phyloP scores from a whole-genome alignment of 2,329 filamentous ascomycete species.

The Colletotrichum tofieldiae region DNA sequence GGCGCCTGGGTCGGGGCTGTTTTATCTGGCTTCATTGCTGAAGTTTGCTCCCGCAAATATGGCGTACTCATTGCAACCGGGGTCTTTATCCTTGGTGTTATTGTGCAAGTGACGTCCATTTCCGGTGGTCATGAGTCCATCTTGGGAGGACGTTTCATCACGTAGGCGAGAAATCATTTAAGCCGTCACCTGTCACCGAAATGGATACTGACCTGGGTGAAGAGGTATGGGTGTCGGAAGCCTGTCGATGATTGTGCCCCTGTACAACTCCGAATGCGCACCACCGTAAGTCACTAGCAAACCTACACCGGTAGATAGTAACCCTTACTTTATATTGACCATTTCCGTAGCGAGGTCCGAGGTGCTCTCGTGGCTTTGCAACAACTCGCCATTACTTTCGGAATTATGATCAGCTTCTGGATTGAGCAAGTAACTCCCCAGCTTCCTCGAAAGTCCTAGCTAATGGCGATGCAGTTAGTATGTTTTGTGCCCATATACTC shows the following conservation, averaged over 20 bases:
- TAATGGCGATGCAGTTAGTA: slow-evolving; percentile 28
- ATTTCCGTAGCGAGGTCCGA: slow-evolving; percentile 51
- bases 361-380: slow-evolving; percentile 63
- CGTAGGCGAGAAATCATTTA: slow-evolving; percentile 55
- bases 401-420: slow-evolving; percentile 78
- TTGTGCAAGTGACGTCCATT: slow-evolving; percentile 77
- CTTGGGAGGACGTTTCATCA: slow-evolving; percentile 80
- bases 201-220: not conserved
- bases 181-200: accelerated
- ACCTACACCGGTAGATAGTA: not conserved
- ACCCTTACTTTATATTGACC: not conserved
- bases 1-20: slow-evolving; percentile 84
- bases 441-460: not conserved
- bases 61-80: slow-evolving; percentile 76
- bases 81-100: slow-evolving; percentile 80
- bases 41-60: slow-evolving; percentile 78
- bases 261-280: slow-evolving; percentile 65
- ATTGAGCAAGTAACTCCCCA: slow-evolving; percentile 63
- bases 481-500: not conserved
- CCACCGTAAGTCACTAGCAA: slow-evolving; percentile 53
- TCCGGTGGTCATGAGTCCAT: slow-evolving; percentile 71
- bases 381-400: slow-evolving; percentile 72
- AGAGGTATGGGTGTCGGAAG: slow-evolving; percentile 78
- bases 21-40: slow-evolving; percentile 80
- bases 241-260: slow-evolving; percentile 77